These are phyloP conservation scores for Rhododendron vialii DNA, from an alignment of 148 eudicot genomes.

Conservation along the genomic window DNA sequence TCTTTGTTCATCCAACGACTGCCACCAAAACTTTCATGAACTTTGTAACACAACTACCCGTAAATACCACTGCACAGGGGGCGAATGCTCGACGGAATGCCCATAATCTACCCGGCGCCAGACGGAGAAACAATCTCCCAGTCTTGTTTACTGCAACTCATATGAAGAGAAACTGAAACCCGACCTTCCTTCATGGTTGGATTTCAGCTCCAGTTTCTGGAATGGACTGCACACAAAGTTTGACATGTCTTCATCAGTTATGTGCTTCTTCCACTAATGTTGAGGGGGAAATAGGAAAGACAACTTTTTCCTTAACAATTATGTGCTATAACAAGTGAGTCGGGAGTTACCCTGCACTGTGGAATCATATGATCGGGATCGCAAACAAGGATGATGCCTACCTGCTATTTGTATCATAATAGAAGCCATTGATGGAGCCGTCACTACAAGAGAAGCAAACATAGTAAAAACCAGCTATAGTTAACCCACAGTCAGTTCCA, in stretches of 20 bases:
- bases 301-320: neutral
- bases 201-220: constrained; percentile 88
- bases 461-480: constrained; percentile 97
- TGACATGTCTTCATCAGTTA: neutral
- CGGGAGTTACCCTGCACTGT: neutral
- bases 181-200: constrained; percentile 67
- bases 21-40: neutral
- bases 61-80: neutral
- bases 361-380: neutral
- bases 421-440: constrained; percentile 91
- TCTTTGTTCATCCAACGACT: neutral
- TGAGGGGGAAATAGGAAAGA: neutral
- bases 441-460: constrained; percentile 97
- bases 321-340: neutral
- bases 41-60: neutral
- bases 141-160: constrained; percentile 48
- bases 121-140: neutral
- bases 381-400: constrained; percentile 13
- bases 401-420: constrained; percentile 99
- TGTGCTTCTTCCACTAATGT: neutral
- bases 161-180: constrained; percentile 93
- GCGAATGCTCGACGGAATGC: neutral
- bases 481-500: constrained; percentile 92
- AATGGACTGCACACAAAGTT: constrained; percentile 62
- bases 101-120: neutral